These are phyloP conservation scores for Mycena belliarum DNA, from an alignment of 768 basidiomycete species.

Conservation along the genomic window DNA sequence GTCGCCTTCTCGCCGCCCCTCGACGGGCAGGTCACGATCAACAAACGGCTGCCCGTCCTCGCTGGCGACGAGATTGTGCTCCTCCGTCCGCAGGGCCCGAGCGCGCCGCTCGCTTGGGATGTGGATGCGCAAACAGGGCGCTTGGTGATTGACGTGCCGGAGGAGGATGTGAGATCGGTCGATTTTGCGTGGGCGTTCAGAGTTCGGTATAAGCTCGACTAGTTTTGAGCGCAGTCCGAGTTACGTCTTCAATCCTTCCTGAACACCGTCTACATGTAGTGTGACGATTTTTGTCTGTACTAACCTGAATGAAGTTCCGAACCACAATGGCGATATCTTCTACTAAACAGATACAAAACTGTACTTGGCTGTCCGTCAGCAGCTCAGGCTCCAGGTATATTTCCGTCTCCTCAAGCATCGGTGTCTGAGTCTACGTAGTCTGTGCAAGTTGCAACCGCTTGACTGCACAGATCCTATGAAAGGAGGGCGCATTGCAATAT, in stretches of 20 bases:
- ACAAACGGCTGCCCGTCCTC: slow-evolving; percentile 43
- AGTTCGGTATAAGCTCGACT: slow-evolving; percentile 30
- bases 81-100: slow-evolving; percentile 34
- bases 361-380: no score
- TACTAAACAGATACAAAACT: no score
- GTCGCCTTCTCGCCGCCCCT: slow-evolving; percentile 41
- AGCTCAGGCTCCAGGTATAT: slow-evolving; percentile 39
- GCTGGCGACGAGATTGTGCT: slow-evolving; percentile 43
- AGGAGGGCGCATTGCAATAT: slow-evolving; percentile 40
- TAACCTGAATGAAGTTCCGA: no score
- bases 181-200: slow-evolving; percentile 44
- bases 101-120: slow-evolving; percentile 31
- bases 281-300: no score
- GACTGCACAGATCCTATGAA: slow-evolving; percentile 37
- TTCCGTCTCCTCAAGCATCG: slow-evolving; percentile 44
- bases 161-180: slow-evolving; percentile 25
- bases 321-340: no score
- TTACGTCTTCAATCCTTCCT: no score
- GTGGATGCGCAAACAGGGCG: slow-evolving; percentile 29
- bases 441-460: slow-evolving; percentile 47
- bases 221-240: no score
- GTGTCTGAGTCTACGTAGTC: slow-evolving; percentile 47
- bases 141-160: slow-evolving; percentile 30
- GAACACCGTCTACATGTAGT: no score
- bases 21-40: slow-evolving; percentile 35